Evolutionary conservation across 108 stramenopile genomes (phyloP).

Genomic region (Nitzschia putrida): DNA sequence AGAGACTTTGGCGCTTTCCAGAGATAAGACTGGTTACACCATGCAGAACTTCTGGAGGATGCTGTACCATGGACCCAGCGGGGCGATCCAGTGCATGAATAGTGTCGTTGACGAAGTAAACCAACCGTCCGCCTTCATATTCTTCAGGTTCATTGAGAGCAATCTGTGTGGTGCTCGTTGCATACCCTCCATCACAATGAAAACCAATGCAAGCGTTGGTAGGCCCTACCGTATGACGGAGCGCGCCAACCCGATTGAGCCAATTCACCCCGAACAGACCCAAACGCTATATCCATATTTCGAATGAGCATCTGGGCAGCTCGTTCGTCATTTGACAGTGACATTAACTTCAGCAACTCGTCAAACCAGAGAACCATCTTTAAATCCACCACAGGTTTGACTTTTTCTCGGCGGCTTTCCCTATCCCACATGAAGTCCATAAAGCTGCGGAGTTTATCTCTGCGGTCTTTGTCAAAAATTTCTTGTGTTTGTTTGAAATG

Average conservation of each 20-base stretch:
- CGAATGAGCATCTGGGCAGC: no score
- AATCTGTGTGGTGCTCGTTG: conserved; percentile 32
- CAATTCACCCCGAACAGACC: no score
- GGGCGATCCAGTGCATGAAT: conserved; percentile 30
- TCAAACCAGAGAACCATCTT: no score
- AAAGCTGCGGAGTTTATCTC: background rate
- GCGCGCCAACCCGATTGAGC: no score
- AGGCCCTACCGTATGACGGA: conserved; percentile 39
- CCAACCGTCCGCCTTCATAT: conserved; percentile 39
- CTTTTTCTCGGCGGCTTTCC: no score
- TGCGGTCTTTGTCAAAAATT: background rate
- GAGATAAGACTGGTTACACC: conserved; percentile 26
- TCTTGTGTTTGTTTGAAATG: background rate
- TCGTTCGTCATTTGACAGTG: no score
- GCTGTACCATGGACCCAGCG: conserved; percentile 35
- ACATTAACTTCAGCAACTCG: no score
- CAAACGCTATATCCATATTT: no score
- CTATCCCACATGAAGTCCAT: background rate
- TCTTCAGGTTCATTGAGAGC: conserved; percentile 39
- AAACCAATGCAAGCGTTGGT: conserved; percentile 46
- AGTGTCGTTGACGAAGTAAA: conserved; percentile 40
- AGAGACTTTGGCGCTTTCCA: no score
- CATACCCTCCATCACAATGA: conserved; percentile 43
- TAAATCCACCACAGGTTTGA: no score
- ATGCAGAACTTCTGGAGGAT: conserved; percentile 40